Evolutionary conservation across 257 asterid species (phyloP).

Genomic region (Rauvolfia tetraphylla): DNA sequence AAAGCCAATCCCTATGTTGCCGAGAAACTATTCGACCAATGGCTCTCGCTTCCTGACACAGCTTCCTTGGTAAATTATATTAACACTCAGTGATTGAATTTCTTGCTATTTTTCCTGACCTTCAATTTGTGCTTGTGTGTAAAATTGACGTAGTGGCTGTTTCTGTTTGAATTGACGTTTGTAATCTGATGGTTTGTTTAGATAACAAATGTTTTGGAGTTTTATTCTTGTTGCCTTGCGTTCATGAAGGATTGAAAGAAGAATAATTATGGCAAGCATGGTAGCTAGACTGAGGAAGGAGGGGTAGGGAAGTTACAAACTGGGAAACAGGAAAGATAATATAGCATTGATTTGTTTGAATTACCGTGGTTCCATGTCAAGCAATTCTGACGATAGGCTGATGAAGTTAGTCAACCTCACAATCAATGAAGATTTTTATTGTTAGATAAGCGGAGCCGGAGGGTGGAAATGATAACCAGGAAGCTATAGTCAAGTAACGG

Average conservation of each 20-base stretch:
- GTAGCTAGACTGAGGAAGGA: neutral
- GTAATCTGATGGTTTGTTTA: neutral
- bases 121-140: neutral
- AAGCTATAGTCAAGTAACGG: neutral
- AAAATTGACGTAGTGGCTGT: neutral
- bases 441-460: neutral
- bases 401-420: neutral
- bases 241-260: neutral
- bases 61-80: conserved; percentile 51
- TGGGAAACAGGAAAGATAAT: neutral
- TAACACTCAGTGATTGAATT: neutral
- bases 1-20: conserved; percentile 74
- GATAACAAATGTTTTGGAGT: neutral
- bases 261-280: neutral
- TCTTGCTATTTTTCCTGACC: neutral
- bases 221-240: neutral
- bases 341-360: neutral
- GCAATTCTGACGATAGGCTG: neutral
- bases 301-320: neutral
- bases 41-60: conserved; percentile 93
- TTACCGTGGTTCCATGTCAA: neutral
- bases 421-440: neutral
- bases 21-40: conserved; percentile 87
- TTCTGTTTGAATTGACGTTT: neutral
- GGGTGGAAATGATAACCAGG: neutral